Base-by-base conservation (phyloP, 1,139 yeast genomes). In the Candida sojae region DNA sequence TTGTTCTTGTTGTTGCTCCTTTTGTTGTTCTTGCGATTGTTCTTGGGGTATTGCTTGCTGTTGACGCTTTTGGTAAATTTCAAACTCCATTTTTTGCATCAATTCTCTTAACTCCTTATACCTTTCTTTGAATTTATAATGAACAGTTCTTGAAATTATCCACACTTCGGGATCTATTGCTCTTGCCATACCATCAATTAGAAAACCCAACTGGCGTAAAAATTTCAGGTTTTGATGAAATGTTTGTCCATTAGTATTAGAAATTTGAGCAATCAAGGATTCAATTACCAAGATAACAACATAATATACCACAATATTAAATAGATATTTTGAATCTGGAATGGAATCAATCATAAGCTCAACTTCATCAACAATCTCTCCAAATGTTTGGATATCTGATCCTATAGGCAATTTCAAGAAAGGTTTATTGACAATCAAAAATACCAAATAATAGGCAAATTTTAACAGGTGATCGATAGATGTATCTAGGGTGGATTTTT, bases 361-460 rank as follows among this genome's bases (percentile, higher is more conserved):
- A 11, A 50, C 33, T 36, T 48, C 53, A 39, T 49, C 46, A n/a
- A 44, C 48, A 10, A 43, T 39, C 17, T 46, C 50, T 4, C 26
- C 47, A 25, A 50, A 42, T 13, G 44, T 13, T 2, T 40, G 39
- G 5, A 46, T 36, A 39, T 50, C 52, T 5, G 43, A 23, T 0
- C 44, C 44, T 12, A 40, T 41, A 7, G 50, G 45, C 21, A 50
- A 45, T 31, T 46, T 45, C 29, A 50, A 48, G 11, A 50, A 50
- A 29, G 53, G 53, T 38, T 48, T 48, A 38, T 50, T 50, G 13
- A 50, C 38, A 23, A 50, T 50, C 13, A 50, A 23, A 12, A 46
- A 44, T 21, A 45, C 45, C 23, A 50, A 40, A 41, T 42, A 50
- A 34, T 43, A 50, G 7, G 51, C 53, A 40, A 50, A 44, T 26